Evolutionary conservation across 108 stramenopile genomes (phyloP).

Genomic region (Poteriospumella lacustris): DNA sequence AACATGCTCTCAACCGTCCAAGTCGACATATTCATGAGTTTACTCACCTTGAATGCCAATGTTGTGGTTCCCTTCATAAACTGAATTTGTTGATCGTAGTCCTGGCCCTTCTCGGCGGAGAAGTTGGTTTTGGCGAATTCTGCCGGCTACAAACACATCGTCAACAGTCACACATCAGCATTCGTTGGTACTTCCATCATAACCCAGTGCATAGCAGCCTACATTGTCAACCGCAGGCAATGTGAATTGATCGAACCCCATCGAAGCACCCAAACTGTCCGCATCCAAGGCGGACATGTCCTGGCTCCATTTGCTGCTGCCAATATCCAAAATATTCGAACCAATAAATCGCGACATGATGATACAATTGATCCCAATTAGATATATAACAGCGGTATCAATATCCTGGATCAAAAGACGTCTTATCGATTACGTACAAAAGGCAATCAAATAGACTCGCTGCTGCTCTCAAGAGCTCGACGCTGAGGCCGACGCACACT

Average conservation of each 20-base stretch:
- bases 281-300: conserved; percentile 2
- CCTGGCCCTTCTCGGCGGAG: conserved; percentile 48
- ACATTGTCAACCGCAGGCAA: conserved; percentile 23
- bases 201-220: no score
- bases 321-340: conserved; percentile 13
- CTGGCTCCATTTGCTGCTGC: conserved; percentile 13
- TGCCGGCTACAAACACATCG: conserved; percentile 57
- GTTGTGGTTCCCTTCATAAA: conserved; percentile 95
- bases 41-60: conserved; percentile 95
- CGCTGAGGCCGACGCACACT: no score
- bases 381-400: no score
- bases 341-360: background rate
- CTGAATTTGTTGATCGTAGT: conserved; percentile 56
- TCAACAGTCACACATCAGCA: no score
- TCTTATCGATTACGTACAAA: no score
- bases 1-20: background rate
- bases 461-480: no score
- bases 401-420: no score
- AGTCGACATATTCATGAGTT: conserved; percentile 37
- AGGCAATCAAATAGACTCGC: no score
- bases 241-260: background rate
- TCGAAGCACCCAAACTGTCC: background rate
- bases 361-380: background rate
- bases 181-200: no score
- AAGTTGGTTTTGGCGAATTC: conserved; percentile 51